Base-by-base conservation (phyloP, 2,329 filamentous ascomycete species). In the Sporothrix variecibatus region DNA sequence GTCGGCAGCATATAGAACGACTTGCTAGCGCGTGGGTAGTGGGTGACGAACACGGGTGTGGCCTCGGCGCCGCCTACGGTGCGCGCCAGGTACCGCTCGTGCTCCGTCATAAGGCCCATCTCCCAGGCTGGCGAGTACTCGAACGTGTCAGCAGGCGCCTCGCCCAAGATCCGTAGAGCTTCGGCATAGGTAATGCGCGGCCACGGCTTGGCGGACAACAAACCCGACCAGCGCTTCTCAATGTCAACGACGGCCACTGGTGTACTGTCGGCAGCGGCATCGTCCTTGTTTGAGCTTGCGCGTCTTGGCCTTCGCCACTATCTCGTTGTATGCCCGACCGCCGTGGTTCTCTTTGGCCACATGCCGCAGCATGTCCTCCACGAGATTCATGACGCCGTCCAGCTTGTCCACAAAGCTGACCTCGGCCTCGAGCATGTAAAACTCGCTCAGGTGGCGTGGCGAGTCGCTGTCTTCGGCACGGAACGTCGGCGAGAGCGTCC, bases 371-470 rank as follows among this genome's bases (percentile, higher is more conserved):
- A 97, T 90, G 72, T 91, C 86, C 81, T 98, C 94, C 1, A 94
- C 88, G n/a, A 95, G 82, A 73, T 91, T 86, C 88, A 97, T 96
- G 78, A 99, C 86, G 34, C 88, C 85, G 40, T 87, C 84, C 77
- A 97, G 86, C 76, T 90, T 85, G 65, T 93, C 87, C 58, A 92
- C 88, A 81, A 97, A 97, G 79, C 90, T 92, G 81, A 95, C 86
- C 82, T 99, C 96, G 20, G 92, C 95, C 83, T 99, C 96, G 2
- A 99, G 88, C 96, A 99, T 98, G 84, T 98, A 98, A 80, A 99
- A 98, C 80, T 99, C 96, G 84, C 94, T 97, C 75, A 99, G 86
- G 83, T 99, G 96, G 38, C 96, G 91, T 6, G 94, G 91, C 0
- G 96, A 98, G 80, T 98, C 95, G 82, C 94, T 98, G 80, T 91